A percentile compares a stretch with the other conserved stretches of the same genome.
phyloP scores from a whole-genome alignment of 495 filamentous ascomycete species.

The Pyronema omphalodes region DNA sequence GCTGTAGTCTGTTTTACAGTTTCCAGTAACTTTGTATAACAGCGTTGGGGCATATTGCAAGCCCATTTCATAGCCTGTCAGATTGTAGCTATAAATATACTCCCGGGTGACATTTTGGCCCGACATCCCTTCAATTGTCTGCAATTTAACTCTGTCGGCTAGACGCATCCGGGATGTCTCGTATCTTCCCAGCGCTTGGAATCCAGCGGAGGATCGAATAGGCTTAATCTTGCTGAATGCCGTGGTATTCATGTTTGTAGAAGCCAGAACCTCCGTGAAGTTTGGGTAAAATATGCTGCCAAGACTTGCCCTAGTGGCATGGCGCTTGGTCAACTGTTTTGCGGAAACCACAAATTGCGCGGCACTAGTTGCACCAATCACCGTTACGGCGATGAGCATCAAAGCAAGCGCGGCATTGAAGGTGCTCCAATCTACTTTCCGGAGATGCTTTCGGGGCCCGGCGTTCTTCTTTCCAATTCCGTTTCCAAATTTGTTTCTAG shows the following conservation, averaged over 20 bases:
- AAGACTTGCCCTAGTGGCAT: not conserved
- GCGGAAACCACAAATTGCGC: not conserved
- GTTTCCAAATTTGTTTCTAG: too few relatives aligned
- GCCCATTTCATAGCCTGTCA: not conserved
- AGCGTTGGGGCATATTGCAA: not conserved
- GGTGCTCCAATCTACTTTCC: not conserved
- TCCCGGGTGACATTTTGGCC: not conserved
- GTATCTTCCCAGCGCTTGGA: not conserved
- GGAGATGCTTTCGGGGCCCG: too few relatives aligned
- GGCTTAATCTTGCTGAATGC: not conserved
- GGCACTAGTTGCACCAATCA: not conserved
- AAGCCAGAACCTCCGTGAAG: not conserved
- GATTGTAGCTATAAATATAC: not conserved
- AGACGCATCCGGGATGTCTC: not conserved
- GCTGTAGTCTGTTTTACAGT: not conserved
- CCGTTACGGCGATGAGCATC: not conserved
- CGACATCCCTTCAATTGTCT: not conserved
- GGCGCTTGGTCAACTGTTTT: not conserved
- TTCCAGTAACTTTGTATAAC: not conserved
- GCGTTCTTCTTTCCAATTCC: too few relatives aligned
- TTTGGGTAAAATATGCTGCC: not conserved
- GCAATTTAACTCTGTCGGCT: not conserved
- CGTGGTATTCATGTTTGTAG: not conserved
- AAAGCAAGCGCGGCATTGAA: not conserved
- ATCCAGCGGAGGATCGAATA: not conserved